Percentiles rank a stretch among this genome's conserved stretches.
These are phyloP conservation scores for Wickerhamiella azyma DNA, from an alignment of 805 yeast genomes.

Conservation along the genomic window DNA sequence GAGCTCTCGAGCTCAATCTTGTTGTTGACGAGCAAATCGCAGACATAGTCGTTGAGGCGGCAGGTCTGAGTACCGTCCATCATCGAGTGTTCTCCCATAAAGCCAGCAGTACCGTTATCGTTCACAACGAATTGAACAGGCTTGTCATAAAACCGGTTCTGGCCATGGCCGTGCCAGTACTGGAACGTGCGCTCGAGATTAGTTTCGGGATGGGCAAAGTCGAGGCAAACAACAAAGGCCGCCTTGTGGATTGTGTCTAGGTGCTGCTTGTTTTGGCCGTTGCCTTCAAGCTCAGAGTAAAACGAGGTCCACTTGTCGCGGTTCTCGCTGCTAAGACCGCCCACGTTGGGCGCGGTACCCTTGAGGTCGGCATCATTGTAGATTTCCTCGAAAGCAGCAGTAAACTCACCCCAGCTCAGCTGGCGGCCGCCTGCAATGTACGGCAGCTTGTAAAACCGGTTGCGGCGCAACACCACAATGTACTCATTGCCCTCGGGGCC, in stretches of 20 bases:
- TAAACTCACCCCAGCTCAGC: slow-evolving; percentile 29
- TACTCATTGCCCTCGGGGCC: slow-evolving; percentile 39
- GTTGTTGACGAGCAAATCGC: slow-evolving; percentile 40
- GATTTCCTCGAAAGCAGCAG: slow-evolving; percentile 45
- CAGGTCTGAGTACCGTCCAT: slow-evolving; percentile 98
- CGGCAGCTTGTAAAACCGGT: slow-evolving; percentile 64
- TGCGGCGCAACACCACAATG: slow-evolving; percentile 58
- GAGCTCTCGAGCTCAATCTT: slow-evolving; percentile 28
- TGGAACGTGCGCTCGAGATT: slow-evolving; percentile 71
- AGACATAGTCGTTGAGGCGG: slow-evolving; percentile 65
- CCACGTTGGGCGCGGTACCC: slow-evolving; percentile 44
- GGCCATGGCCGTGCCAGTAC: slow-evolving; percentile 93
- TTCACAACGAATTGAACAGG: slow-evolving; percentile 73
- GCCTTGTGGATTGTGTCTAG: slow-evolving; percentile 59
- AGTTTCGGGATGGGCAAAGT: slow-evolving; percentile 56
- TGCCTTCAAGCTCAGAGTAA: slow-evolving; percentile 41
- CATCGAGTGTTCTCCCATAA: slow-evolving; percentile 89
- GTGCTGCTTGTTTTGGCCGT: slow-evolving; percentile 48
- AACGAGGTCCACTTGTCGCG: slow-evolving; percentile 67
- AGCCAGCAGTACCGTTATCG: slow-evolving; percentile 79
- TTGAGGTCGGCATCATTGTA: slow-evolving; percentile 30
- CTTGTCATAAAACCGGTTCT: slow-evolving; percentile 83
- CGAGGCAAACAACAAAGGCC: slow-evolving; percentile 71
- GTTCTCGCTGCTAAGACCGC: slow-evolving; percentile 68
- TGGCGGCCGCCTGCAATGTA: slow-evolving; percentile 26